Evolutionary conservation across 768 basidiomycete species (phyloP), one percentile per base, ranked within the genome.

Genomic region (Russula virescens): DNA sequence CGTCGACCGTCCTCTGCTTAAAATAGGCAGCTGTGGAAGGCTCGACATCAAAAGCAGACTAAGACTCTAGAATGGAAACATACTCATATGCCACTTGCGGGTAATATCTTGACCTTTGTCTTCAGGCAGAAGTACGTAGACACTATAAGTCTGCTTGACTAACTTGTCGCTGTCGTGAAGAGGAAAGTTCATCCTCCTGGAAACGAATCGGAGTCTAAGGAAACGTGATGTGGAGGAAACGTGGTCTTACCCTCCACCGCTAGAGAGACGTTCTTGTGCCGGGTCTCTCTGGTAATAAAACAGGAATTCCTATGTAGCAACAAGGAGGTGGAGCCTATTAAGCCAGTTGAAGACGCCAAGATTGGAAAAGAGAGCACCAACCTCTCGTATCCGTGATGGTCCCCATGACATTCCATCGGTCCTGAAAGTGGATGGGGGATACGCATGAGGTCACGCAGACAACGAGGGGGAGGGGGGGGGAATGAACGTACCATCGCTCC

Each of bases 381-480:
- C 89, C 73, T 92, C 90, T 73, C 90, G 82, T 61, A 92, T 89
- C 59, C 90, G 83, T 53, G 88, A 90, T 45, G 90, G 85, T 46
- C 87, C 88, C 90, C 90, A 92, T 66, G 86, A 80, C 69, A 86
- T 80, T 25, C 90, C 90, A 71, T 92, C 90, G 5, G 90, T 92
- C 67, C 67, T 68, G 45, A 3, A 0, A 43, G 26, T 5, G 23
- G n/a, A 26, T 9, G 19, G 45, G 11, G 45, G 38, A 38, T 11
- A 25, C 10, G 47, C 10, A 46, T 56, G 23, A 49, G 5, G 52
- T 7, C 31, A 5, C 38, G 38, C 38, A 14, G 6, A 38, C n/a
- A 8, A 8, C 18, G 28, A 7, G 25, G 1, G 18, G 28, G 61
- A 16, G 21, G 43, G 49, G 25, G n/a, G 9, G 19, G 28, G 7